phyloP scores from a whole-genome alignment of 306 rosid species.

The Prunus campanulata region DNA sequence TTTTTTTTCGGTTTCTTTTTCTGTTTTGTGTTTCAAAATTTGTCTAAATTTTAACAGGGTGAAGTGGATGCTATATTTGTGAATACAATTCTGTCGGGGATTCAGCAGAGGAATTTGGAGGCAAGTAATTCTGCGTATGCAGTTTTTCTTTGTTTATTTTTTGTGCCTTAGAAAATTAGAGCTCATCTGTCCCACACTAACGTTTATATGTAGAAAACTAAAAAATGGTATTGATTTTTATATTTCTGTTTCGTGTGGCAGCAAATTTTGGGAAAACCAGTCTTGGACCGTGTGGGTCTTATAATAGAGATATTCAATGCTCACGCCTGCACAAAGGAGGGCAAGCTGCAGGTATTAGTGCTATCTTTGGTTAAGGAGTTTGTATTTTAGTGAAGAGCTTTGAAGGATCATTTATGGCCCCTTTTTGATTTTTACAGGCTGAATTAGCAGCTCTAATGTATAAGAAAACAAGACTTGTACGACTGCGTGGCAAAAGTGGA shows the following conservation, averaged over 20 bases:
- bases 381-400: background rate
- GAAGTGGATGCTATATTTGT: slow-evolving; percentile 86
- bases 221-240: background rate
- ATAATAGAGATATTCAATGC: slow-evolving; percentile 96
- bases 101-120: slow-evolving; percentile 94
- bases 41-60: slow-evolving; percentile 39
- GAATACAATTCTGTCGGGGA: slow-evolving; percentile 66
- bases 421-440: slow-evolving; percentile 46
- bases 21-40: background rate
- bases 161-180: slow-evolving; percentile 15
- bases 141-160: background rate
- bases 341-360: slow-evolving; percentile 65
- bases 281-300: slow-evolving; percentile 85
- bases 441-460: slow-evolving; percentile 87
- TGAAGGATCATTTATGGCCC: slow-evolving; percentile 5
- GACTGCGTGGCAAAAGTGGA: slow-evolving; percentile 64
- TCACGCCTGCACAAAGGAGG: slow-evolving; percentile 87
- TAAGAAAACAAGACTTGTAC: slow-evolving; percentile 86
- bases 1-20: slow-evolving; percentile 19
- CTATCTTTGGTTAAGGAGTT: slow-evolving; percentile 2
- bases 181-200: slow-evolving; percentile 6
- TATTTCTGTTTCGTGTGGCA: slow-evolving; percentile 24
- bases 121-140: slow-evolving; percentile 36
- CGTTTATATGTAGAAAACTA: background rate
- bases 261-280: slow-evolving; percentile 72